These are phyloP conservation scores for Syncephalastrum contaminatum DNA, from an alignment of 371 early-diverging fungal genomes.

Conservation along the genomic window DNA sequence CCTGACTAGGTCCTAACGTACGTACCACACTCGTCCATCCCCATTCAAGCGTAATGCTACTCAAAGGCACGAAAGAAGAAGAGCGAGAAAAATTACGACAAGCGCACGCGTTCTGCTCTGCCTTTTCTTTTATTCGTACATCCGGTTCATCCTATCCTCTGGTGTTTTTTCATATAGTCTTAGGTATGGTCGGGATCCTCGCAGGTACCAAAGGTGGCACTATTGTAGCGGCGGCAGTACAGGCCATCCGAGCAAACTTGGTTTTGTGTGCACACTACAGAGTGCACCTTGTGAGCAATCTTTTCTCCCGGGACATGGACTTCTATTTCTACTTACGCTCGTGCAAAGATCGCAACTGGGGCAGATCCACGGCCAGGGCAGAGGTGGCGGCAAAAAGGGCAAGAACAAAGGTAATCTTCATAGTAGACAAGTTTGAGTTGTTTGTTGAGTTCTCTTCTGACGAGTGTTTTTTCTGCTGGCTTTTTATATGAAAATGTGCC, in stretches of 20 bases:
- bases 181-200: conserved; percentile 24
- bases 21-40: no score
- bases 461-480: background rate
- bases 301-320: no score
- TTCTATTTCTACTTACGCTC: conserved; percentile 14
- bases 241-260: conserved; percentile 25
- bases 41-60: no score
- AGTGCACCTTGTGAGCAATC: background rate
- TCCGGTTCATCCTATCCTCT: background rate
- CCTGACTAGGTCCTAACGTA: no score
- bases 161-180: background rate
- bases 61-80: no score
- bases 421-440: no score
- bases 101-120: no score
- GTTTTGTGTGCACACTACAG: conserved; percentile 42
- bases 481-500: background rate
- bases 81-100: no score
- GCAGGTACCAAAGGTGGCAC: conserved; percentile 30
- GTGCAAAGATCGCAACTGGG: conserved; percentile 12
- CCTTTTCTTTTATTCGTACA: background rate
- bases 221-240: conserved; percentile 33
- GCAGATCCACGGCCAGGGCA: conserved; percentile 7
- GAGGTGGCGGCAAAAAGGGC: conserved; percentile 3
- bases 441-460: background rate
- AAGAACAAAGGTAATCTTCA: conserved; percentile 3